Percentiles rank a stretch among this genome's conserved stretches.
Conservation (phyloP, 257 asterid genomes). For the Solanum neorickii region DNA sequence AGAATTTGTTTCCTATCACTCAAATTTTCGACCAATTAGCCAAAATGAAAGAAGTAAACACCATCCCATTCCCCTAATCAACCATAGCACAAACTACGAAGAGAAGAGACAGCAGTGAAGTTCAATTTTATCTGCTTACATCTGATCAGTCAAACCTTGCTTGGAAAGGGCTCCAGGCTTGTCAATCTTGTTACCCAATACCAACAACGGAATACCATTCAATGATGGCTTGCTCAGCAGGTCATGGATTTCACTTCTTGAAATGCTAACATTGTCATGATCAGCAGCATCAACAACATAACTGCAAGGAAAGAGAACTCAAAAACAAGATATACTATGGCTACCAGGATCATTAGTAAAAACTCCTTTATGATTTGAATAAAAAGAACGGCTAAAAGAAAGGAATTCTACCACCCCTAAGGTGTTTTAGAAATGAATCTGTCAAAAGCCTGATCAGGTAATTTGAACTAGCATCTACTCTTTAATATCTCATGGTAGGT, state of each 20-base stretch:
- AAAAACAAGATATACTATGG: background rate
- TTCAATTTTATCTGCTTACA: constrained; percentile 33
- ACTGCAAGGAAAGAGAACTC: constrained; percentile 28
- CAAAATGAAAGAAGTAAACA: background rate
- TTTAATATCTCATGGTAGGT: background rate
- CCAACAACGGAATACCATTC: constrained; percentile 87
- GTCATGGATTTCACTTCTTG: constrained; percentile 84
- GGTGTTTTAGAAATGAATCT: background rate
- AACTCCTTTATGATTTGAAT: background rate
- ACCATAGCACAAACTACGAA: background rate
- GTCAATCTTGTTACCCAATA: constrained; percentile 90
- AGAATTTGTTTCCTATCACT: background rate
- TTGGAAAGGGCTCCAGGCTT: constrained; percentile 71
- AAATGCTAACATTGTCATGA: constrained; percentile 67
- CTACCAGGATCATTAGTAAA: background rate
- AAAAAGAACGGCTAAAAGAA: background rate
- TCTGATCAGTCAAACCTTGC: constrained; percentile 81
- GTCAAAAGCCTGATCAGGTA: background rate
- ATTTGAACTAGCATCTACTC: background rate
- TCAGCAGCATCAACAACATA: constrained; percentile 98
- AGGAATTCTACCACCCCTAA: background rate
- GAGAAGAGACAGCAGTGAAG: background rate
- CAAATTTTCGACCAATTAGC: background rate
- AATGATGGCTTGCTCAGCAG: constrained; percentile 83
- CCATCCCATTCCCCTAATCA: background rate